A percentile compares a stretch with the other conserved stretches of the same genome.
These are phyloP conservation scores for Sclerotinia trifoliorum DNA, from an alignment of 2,329 filamentous ascomycete genomes.

Conservation along the genomic window DNA sequence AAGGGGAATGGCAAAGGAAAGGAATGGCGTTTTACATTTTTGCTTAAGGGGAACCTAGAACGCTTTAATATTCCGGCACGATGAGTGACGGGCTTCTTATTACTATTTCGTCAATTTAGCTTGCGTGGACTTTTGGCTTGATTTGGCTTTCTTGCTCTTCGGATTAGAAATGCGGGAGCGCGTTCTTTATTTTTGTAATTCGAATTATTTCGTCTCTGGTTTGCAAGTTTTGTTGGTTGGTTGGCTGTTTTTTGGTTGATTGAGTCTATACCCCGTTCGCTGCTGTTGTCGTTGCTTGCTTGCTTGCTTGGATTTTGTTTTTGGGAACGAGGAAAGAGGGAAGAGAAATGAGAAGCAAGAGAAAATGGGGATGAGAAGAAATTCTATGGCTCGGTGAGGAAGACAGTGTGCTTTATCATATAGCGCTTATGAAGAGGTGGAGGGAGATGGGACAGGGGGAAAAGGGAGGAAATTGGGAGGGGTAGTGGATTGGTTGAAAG, in stretches of 20 bases:
- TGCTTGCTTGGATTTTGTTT: constrained; percentile 2
- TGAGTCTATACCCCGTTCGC: constrained; percentile 13
- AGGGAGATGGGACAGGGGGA: background rate
- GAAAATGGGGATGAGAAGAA: no score
- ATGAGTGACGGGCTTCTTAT: background rate
- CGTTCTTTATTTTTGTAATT: background rate
- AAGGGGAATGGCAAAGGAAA: background rate
- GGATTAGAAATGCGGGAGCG: background rate
- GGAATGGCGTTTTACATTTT: background rate
- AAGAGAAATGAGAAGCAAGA: background rate
- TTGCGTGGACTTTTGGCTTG: background rate
- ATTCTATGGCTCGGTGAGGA: background rate
- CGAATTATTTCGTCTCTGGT: background rate
- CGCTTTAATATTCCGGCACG: background rate
- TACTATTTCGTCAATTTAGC: background rate
- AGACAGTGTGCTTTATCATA: no score
- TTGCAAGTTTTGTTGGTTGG: background rate
- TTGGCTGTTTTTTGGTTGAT: background rate
- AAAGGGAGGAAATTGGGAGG: background rate
- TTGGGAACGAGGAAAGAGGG: background rate
- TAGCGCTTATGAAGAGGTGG: background rate
- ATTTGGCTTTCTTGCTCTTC: background rate
- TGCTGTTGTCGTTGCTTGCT: background rate
- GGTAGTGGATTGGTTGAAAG: no score
- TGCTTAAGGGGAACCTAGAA: background rate